Percentiles rank a stretch among this genome's conserved stretches.
phyloP scores from a whole-genome alignment of 305 asterid species.

The Rubia occidens region DNA sequence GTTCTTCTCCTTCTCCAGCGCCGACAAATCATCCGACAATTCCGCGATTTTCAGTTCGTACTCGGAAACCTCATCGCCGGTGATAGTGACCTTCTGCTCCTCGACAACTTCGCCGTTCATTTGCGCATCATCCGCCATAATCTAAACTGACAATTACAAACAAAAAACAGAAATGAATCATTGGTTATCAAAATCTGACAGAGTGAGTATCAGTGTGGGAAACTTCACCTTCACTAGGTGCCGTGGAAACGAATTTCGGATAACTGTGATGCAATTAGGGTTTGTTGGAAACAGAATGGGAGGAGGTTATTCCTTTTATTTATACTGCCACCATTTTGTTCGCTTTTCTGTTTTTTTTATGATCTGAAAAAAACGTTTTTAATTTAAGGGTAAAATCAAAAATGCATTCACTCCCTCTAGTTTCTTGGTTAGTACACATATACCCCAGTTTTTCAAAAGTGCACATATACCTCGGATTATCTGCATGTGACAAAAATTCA shows the following conservation, averaged over 20 bases:
- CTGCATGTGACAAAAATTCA: too few species aligned
- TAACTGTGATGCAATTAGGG: constrained; percentile 6
- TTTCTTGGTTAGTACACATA: too few species aligned
- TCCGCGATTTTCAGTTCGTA: constrained; percentile 26
- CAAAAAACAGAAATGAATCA: not conserved
- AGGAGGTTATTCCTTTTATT: not conserved
- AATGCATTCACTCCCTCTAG: too few species aligned
- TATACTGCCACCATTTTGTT: not conserved
- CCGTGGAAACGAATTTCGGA: not conserved
- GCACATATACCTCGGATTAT: too few species aligned
- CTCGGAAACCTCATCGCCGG: constrained; percentile 29
- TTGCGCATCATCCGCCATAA: constrained; percentile 48
- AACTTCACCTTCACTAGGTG: constrained; percentile 7
- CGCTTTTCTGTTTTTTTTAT: not conserved
- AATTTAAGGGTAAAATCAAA: too few species aligned
- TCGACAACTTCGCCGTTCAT: constrained; percentile 42
- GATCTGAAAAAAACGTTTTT: too few species aligned
- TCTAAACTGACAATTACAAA: not conserved
- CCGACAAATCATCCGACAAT: constrained; percentile 32
- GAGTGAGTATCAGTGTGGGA: not conserved
- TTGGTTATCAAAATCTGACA: not conserved
- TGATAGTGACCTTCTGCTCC: constrained; percentile 41
- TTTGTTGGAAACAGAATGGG: not conserved
- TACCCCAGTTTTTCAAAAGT: too few species aligned
- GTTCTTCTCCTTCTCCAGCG: constrained; percentile 48